Percentiles rank a stretch among this genome's conserved stretches.
Evolutionary conservation across 441 rosid genomes (phyloP).

Genomic region (Viola pubescens): DNA sequence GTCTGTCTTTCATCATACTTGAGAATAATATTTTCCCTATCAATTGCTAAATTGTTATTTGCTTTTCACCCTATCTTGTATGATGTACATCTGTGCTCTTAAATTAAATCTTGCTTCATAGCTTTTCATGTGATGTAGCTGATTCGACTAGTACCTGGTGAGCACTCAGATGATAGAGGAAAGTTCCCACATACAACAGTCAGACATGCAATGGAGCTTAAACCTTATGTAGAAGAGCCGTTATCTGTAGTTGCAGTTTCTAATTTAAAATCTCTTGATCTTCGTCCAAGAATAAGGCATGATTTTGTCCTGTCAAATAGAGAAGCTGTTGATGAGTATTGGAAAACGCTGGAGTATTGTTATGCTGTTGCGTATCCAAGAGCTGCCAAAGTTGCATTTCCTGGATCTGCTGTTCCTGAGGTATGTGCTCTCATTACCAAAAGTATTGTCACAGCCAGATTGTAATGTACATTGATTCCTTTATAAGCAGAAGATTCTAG

Average conservation of each 20-base stretch:
- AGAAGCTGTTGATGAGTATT: slow-evolving; percentile 87
- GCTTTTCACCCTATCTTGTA: no score
- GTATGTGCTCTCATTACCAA: slow-evolving; percentile 33
- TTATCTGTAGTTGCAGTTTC: slow-evolving; percentile 43
- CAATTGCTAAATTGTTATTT: no score
- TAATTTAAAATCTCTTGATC: slow-evolving; percentile 53
- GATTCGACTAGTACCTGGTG: slow-evolving; percentile 62
- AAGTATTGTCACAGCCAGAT: slow-evolving; percentile 6
- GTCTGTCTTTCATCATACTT: no score
- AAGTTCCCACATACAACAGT: slow-evolving; percentile 50
- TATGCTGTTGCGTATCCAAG: slow-evolving; percentile 83
- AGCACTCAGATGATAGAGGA: slow-evolving; percentile 40
- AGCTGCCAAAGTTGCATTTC: slow-evolving; percentile 87
- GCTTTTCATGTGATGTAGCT: slow-evolving; percentile 43
- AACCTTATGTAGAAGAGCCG: slow-evolving; percentile 93
- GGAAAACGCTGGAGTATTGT: slow-evolving; percentile 94
- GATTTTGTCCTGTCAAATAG: slow-evolving; percentile 70
- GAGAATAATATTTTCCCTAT: no score
- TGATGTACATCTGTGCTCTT: background rate
- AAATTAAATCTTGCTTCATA: slow-evolving; percentile 18
- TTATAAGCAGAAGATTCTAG: background rate
- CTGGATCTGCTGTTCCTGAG: slow-evolving; percentile 91
- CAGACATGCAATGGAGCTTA: slow-evolving; percentile 80
- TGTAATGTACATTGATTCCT: background rate
- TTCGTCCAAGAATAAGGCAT: slow-evolving; percentile 90